Conservation (phyloP, 2,329 filamentous ascomycete genomes). For the Aspergillus sp. region DNA sequence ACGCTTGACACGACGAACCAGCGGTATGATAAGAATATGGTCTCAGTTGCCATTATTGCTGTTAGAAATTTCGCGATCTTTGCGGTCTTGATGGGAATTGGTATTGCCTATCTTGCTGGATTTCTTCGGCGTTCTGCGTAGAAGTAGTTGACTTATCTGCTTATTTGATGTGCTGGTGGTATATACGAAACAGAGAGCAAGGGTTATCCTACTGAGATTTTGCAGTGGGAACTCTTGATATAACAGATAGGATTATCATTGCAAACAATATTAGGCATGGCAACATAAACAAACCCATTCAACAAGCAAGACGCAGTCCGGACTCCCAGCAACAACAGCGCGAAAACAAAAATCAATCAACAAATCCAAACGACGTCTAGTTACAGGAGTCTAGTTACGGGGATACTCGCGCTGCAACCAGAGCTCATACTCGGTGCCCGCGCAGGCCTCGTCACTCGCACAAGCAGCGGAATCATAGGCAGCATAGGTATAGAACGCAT, state of each 20-base stretch:
- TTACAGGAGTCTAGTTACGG: not conserved
- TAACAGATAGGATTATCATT: too few relatives aligned
- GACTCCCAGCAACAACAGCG: too few relatives aligned
- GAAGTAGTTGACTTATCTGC: too few relatives aligned
- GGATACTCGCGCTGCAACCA: not conserved
- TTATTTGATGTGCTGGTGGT: too few relatives aligned
- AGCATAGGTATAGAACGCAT: conserved; percentile 10
- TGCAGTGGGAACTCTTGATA: too few relatives aligned
- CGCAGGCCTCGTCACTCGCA: not conserved
- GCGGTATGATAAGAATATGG: conserved; percentile 1
- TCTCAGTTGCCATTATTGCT: not conserved
- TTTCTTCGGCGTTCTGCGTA: not conserved
- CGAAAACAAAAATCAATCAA: too few relatives aligned
- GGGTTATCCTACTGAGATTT: too few relatives aligned
- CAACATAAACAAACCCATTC: too few relatives aligned
- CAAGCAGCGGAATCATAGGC: not conserved
- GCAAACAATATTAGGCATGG: too few relatives aligned
- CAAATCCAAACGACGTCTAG: not conserved
- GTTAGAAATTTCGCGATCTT: not conserved
- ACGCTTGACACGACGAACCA: not conserved
- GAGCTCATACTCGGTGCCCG: not conserved
- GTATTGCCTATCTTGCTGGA: not conserved
- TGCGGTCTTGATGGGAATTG: not conserved
- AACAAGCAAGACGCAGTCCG: too few relatives aligned
- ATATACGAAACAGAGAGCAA: too few relatives aligned